Evolutionary conservation across 257 asterid genomes (phyloP).

Genomic region (Solanum stenotomum): DNA sequence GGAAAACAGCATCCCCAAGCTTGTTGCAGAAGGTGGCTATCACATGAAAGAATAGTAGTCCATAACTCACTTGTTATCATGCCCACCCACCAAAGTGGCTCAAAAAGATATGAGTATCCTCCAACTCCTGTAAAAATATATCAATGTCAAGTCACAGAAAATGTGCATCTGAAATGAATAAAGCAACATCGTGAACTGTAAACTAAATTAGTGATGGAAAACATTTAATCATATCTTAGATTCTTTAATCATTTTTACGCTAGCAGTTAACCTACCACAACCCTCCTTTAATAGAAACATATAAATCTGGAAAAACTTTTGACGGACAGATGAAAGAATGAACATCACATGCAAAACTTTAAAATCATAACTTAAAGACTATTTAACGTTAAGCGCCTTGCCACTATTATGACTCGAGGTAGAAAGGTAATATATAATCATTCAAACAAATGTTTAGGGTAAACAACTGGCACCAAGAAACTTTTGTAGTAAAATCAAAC

Average conservation of each 20-base stretch:
- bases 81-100: slow-evolving; percentile 95
- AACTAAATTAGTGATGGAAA: background rate
- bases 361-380: background rate
- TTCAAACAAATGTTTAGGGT: background rate
- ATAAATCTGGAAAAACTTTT: background rate
- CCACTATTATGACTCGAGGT: background rate
- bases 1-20: background rate
- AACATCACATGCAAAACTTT: background rate
- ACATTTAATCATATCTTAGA: background rate
- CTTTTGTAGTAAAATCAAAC: background rate
- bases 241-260: background rate
- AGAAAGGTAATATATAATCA: background rate
- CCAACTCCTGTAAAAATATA: slow-evolving; percentile 60
- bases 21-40: background rate
- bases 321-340: background rate
- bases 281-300: background rate
- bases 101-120: slow-evolving; percentile 70
- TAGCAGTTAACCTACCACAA: background rate
- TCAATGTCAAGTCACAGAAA: background rate
- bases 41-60: background rate
- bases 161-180: background rate
- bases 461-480: background rate
- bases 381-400: background rate
- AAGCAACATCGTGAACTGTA: background rate
- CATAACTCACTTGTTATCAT: slow-evolving; percentile 68